Conservation (phyloP, 306 rosid species). For the Medicago lupulina region DNA sequence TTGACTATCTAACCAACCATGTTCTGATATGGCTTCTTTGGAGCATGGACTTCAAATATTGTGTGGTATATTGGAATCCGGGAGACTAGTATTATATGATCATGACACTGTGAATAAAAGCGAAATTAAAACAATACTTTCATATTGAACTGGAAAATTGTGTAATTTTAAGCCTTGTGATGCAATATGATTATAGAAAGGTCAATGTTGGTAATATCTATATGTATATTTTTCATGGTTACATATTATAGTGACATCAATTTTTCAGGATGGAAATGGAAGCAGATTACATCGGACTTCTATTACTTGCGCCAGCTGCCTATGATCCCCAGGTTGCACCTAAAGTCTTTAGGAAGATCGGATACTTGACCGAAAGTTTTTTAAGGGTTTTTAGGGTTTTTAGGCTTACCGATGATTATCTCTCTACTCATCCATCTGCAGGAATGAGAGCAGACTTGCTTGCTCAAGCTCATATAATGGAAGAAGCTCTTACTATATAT, state of each 20-base stretch:
- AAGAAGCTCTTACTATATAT: slow-evolving; percentile 66
- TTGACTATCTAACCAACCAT: no score
- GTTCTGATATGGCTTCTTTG: no score
- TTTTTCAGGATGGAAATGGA: slow-evolving; percentile 18
- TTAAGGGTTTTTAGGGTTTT: no score
- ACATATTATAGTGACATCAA: not conserved
- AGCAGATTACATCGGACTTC: slow-evolving; percentile 22
- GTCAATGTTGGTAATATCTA: not conserved
- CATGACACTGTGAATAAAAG: no score
- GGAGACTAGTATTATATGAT: no score
- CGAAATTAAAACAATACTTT: no score
- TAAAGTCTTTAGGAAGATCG: not conserved
- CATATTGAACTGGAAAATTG: no score
- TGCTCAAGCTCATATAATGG: slow-evolving; percentile 75
- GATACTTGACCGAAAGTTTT: no score
- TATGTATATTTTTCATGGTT: not conserved
- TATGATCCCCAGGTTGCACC: slow-evolving; percentile 36
- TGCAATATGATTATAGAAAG: not conserved
- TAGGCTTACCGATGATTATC: no score
- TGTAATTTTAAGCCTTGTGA: not conserved
- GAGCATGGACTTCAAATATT: no score
- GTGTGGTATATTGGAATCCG: no score
- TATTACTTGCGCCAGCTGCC: slow-evolving; percentile 71
- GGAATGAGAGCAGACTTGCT: slow-evolving; percentile 71
- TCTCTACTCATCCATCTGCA: slow-evolving; percentile 57